phyloP scores from a whole-genome alignment of 495 filamentous ascomycete species.

The Bombardia bombarda region DNA sequence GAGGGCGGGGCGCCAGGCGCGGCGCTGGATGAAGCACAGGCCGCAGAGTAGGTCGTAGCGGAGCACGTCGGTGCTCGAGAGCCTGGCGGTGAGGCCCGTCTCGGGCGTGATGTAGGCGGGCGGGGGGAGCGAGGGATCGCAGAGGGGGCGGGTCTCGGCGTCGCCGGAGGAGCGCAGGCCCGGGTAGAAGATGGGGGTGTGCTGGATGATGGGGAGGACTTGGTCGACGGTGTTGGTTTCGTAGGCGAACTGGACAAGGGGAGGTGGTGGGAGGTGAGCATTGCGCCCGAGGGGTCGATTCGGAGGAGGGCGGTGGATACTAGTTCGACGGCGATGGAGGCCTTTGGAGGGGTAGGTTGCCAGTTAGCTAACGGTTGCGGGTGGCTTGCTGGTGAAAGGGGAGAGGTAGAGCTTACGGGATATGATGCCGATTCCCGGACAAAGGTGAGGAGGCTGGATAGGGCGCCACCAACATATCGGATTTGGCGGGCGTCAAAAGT shows the following conservation, averaged over 20 bases:
- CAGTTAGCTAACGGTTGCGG: too few relatives aligned
- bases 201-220: slow-evolving; percentile 61
- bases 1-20: slow-evolving; percentile 64
- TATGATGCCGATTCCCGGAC: slow-evolving; percentile 21
- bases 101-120: slow-evolving; percentile 45
- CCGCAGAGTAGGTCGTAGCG: slow-evolving; percentile 75
- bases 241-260: slow-evolving; percentile 53
- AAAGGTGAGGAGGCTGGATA: slow-evolving; percentile 23
- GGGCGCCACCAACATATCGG: slow-evolving; percentile 27
- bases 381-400: too few relatives aligned
- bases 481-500: slow-evolving; percentile 39
- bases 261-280: slow-evolving; percentile 63
- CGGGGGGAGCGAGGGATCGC: slow-evolving; percentile 27
- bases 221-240: slow-evolving; percentile 38
- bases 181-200: slow-evolving; percentile 59
- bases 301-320: slow-evolving; percentile 60
- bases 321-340: slow-evolving; percentile 49
- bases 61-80: slow-evolving; percentile 54
- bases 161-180: slow-evolving; percentile 26
- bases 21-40: slow-evolving; percentile 66
- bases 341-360: too few relatives aligned
- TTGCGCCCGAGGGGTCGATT: slow-evolving; percentile 61
- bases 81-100: slow-evolving; percentile 48
- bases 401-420: slow-evolving; percentile 21
- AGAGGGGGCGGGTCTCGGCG: slow-evolving; percentile 13